These are phyloP conservation scores for Mycena olivaceomarginata DNA, from an alignment of 768 basidiomycete genomes.

Conservation along the genomic window DNA sequence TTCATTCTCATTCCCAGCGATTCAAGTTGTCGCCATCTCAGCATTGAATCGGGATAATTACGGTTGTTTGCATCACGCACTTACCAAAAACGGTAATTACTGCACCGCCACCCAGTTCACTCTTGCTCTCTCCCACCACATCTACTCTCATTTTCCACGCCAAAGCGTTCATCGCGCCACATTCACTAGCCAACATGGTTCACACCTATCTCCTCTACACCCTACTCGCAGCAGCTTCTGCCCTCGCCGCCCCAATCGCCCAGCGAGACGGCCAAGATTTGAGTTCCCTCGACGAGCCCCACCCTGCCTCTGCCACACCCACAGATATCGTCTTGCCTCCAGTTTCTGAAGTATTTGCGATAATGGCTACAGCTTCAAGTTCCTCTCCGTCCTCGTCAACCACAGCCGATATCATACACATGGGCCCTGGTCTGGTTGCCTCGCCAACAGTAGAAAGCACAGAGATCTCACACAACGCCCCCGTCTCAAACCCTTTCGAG, in stretches of 20 bases:
- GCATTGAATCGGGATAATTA: neutral
- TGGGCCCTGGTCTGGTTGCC: constrained; percentile 28
- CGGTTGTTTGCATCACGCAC: neutral
- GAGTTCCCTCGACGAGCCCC: constrained; percentile 26
- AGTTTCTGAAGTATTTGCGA: constrained; percentile 31
- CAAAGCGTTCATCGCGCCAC: constrained; percentile 36
- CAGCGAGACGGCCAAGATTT: constrained; percentile 26
- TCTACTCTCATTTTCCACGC: constrained; percentile 31
- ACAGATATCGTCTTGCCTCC: constrained; percentile 30
- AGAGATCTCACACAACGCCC: constrained; percentile 19
- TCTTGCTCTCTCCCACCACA: constrained; percentile 22
- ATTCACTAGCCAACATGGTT: constrained; percentile 39
- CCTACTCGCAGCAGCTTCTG: constrained; percentile 30
- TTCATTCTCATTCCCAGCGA: no score
- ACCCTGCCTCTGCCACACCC: constrained; percentile 2
- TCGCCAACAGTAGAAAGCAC: constrained; percentile 27
- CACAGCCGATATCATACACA: constrained; percentile 16
- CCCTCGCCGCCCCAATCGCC: constrained; percentile 33
- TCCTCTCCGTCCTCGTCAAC: constrained; percentile 16
- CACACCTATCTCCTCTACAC: constrained; percentile 26
- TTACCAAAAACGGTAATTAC: no score
- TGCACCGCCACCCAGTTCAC: neutral
- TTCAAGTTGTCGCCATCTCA: neutral
- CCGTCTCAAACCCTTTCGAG: constrained; percentile 8
- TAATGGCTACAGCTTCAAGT: constrained; percentile 29